phyloP scores from a whole-genome alignment of 164 flowering plant genomes.

The Paratinospora sagittata region DNA sequence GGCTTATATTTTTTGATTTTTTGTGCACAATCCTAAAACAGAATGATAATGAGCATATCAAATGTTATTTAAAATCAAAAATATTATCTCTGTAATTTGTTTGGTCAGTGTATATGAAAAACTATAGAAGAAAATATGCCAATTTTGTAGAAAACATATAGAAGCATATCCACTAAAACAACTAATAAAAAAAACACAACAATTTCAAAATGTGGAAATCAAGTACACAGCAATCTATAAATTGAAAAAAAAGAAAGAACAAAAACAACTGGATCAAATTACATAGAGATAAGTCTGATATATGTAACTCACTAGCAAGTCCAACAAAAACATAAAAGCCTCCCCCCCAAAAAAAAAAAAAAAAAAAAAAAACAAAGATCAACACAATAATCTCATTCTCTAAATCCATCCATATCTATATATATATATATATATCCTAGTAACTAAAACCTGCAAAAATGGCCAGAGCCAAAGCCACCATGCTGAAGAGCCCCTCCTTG shows the following conservation, averaged over 20 bases:
- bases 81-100: too few relatives aligned
- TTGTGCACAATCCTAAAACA: too few relatives aligned
- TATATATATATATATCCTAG: constrained; percentile 2
- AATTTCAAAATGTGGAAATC: not conserved
- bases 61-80: too few relatives aligned
- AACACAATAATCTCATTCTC: not conserved
- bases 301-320: not conserved
- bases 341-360: not conserved
- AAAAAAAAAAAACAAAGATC: not conserved
- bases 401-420: too few relatives aligned
- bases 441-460: constrained; percentile 16
- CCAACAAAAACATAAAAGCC: too few relatives aligned
- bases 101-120: too few relatives aligned
- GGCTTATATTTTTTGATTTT: too few relatives aligned
- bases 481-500: constrained; percentile 5
- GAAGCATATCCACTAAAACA: not conserved
- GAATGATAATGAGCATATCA: too few relatives aligned
- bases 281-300: not conserved
- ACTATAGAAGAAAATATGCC: too few relatives aligned
- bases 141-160: too few relatives aligned
- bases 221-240: not conserved
- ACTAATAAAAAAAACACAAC: not conserved
- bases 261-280: not conserved
- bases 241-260: not conserved
- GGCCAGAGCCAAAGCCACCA: constrained; percentile 15